Evolutionary conservation across 2,329 filamentous ascomycete species (phyloP), one percentile per base, ranked within the genome.

Genomic region (Talaromyces sp.): DNA sequence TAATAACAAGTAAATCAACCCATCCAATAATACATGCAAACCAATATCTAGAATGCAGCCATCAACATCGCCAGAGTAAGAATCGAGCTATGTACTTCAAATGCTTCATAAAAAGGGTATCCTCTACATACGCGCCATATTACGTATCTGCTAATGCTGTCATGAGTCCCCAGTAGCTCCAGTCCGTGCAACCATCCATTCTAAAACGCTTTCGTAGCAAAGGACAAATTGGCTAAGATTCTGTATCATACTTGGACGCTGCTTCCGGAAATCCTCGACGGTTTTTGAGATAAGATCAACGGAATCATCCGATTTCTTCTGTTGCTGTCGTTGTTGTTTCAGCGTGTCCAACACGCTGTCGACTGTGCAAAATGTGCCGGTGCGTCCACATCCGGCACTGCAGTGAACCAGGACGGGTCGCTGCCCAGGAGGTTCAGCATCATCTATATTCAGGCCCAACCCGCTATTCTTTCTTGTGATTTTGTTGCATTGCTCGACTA

Each of bases 261-360:
- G 95, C 55, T 84, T 81, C 61, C 95, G 83, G 75, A 99, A 96
- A 69, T 97, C 92, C 68, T 95, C 90, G 1, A 99, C 93, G 0
- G 93, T 95, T 72, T 87, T 88, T 64, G 91, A 88, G 55, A 99
- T 87, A 63, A 98, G 76, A 73, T 99, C 95, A 1, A 90, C 72
- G 28, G 85, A 82, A 54, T 91, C 86, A 64, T 89, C 32, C 17
- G 2, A 15, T 25, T 49, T 19, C 17, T 32, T 47, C 52, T 47
- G 42, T 19, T 52, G 56, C 63, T 75, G 73, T 22, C 80, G 84
- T 75, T 96, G 92, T n/a, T 91, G 87, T 78, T 96, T 96, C 63
- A 99, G 79, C 90, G 97, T 96, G 75, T 97, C 93, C 61, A 98
- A 88, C 9, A 98, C 95, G 44, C 89, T 93, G 73, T 98, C 95